These are phyloP conservation scores for Camelina laxa DNA, from an alignment of 345 rosid genomes.

Conservation along the genomic window DNA sequence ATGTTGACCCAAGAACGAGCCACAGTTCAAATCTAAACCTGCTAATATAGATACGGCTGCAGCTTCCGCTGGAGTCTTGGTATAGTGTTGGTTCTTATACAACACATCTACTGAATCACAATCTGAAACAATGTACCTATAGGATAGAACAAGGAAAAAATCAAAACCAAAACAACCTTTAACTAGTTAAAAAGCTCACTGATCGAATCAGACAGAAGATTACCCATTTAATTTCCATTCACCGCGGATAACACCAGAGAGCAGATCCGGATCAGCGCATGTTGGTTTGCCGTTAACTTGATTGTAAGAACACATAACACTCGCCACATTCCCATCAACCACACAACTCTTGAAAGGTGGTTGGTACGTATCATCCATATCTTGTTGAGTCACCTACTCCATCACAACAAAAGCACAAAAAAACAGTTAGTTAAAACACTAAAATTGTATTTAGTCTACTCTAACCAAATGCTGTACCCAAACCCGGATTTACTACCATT, in stretches of 20 bases:
- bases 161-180: not conserved
- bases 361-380: slow-evolving; percentile 91
- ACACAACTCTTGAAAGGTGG: slow-evolving; percentile 98
- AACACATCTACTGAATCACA: slow-evolving; percentile 82
- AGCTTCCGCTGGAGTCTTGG: slow-evolving; percentile 89
- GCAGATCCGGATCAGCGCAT: slow-evolving; percentile 87
- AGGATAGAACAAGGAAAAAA: not conserved
- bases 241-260: slow-evolving; percentile 74
- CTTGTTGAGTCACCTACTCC: slow-evolving; percentile 84
- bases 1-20: slow-evolving; percentile 71
- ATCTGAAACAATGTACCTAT: slow-evolving; percentile 88
- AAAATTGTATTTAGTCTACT: not conserved
- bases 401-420: slow-evolving; percentile 11
- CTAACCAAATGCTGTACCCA: not conserved
- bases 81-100: slow-evolving; percentile 68
- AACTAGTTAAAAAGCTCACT: not conserved
- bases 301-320: slow-evolving; percentile 98
- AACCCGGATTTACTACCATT: too few species aligned
- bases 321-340: slow-evolving; percentile 91
- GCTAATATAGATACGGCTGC: slow-evolving; percentile 78
- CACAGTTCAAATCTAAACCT: slow-evolving; percentile 89
- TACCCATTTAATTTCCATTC: slow-evolving; percentile 93
- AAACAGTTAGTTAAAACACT: not conserved
- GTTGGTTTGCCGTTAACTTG: slow-evolving; percentile 89
- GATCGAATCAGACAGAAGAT: not conserved